A percentile compares a stretch with the other conserved stretches of the same genome.
Conservation (phyloP, 768 basidiomycete genomes). For the Termitomyces sp. region DNA sequence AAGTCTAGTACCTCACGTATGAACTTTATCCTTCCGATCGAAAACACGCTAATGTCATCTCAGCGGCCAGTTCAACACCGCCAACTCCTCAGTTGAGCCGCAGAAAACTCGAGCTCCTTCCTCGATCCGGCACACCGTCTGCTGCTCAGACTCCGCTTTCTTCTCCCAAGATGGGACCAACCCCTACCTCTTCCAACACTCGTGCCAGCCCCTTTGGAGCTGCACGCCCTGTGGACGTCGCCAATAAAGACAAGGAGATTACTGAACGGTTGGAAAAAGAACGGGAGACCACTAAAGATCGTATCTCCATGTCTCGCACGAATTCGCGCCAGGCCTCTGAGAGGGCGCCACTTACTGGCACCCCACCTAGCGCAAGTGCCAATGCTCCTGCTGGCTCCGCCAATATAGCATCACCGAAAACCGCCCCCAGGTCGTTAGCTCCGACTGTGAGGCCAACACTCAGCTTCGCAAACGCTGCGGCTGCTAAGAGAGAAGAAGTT, state of each 20-base stretch:
- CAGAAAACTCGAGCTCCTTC: conserved; percentile 80
- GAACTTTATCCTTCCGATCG: conserved; percentile 6
- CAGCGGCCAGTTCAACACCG: conserved; percentile 69
- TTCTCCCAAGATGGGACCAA: conserved; percentile 65
- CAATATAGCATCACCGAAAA: conserved; percentile 22
- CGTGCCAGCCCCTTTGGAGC: conserved; percentile 81
- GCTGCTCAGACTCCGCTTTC: conserved; percentile 69
- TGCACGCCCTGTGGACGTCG: conserved; percentile 84
- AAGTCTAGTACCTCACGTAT: conserved; percentile 59
- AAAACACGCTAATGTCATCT: background rate
- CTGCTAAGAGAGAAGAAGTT: conserved; percentile 49
- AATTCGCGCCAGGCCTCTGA: conserved; percentile 47
- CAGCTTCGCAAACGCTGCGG: conserved; percentile 82
- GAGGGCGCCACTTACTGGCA: conserved; percentile 27
- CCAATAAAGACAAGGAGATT: conserved; percentile 70
- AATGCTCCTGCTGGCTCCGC: conserved; percentile 1
- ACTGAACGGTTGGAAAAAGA: conserved; percentile 67
- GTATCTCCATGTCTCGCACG: conserved; percentile 46
- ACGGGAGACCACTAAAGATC: conserved; percentile 49
- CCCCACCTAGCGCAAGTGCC: conserved; percentile 23
- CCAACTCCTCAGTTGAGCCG: conserved; percentile 78
- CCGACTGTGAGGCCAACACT: conserved; percentile 64
- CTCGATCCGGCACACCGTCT: conserved; percentile 66
- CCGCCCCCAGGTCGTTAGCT: conserved; percentile 23
- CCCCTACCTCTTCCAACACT: conserved; percentile 28